phyloP scores from a whole-genome alignment of 352 stramenopile species.

The Globisporangium yorkense region DNA sequence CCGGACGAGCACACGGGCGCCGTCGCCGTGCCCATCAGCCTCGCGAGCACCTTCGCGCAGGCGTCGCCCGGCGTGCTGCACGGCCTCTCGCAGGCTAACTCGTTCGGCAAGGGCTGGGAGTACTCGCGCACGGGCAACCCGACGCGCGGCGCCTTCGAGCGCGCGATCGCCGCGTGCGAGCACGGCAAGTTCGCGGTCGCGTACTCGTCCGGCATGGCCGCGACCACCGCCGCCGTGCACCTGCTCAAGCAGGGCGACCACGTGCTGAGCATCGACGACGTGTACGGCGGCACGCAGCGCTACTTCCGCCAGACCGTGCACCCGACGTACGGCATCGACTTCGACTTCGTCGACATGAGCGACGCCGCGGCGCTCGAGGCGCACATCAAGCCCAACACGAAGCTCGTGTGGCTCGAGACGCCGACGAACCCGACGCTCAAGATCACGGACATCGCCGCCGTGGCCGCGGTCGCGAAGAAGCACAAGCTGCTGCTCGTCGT shows the following conservation, averaged over 20 bases:
- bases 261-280: constrained; percentile 93
- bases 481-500: constrained; percentile 87
- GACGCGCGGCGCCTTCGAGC: constrained; percentile 93
- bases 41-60: constrained; percentile 90
- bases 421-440: constrained; percentile 95
- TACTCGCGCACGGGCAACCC: constrained; percentile 95
- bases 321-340: constrained; percentile 89
- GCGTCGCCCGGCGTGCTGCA: constrained; percentile 67
- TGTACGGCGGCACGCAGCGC: constrained; percentile 94
- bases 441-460: constrained; percentile 90
- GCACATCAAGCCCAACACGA: constrained; percentile 87
- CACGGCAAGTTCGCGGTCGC: constrained; percentile 87
- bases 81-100: constrained; percentile 75
- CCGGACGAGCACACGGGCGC: constrained; percentile 72
- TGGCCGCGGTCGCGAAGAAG: constrained; percentile 87
- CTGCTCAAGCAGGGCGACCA: constrained; percentile 90
- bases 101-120: constrained; percentile 93
- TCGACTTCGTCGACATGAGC: constrained; percentile 93
- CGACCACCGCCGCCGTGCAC: constrained; percentile 86
- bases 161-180: constrained; percentile 89
- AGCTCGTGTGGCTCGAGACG: constrained; percentile 92
- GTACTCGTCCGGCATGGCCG: constrained; percentile 89
- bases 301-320: constrained; percentile 91
- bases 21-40: constrained; percentile 88
- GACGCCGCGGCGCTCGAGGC: constrained; percentile 77